Evolutionary conservation across 2,329 filamentous ascomycete species (phyloP), one percentile per base, ranked within the genome.

Genomic region (Aspergillus cejpii): DNA sequence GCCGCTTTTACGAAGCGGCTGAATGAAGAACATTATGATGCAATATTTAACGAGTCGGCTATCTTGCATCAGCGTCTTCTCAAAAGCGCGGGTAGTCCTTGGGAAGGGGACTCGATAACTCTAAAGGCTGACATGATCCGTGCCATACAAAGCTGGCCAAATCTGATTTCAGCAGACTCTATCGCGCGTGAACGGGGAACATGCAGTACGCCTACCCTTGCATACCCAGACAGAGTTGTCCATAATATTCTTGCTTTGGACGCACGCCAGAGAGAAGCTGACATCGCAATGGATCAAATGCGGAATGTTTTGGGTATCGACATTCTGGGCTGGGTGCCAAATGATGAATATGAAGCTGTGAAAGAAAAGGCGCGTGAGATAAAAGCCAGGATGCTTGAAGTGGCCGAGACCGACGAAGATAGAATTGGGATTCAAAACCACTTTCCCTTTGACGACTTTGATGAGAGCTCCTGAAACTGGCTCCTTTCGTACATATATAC

Each of bases 101-200:
- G 58, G 58, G 56, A 62, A 41, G 56, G 56, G 8, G 49, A 59
- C 23, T 58, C 47, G 10, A 41, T 52, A 2, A 44, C 48, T 6
- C 46, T 62, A n/a, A 52, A 46, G 43, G 52, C 53, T 20, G 54
- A 57, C 7, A 43, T 61, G 24, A 55, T 61, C 20, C 44, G 49
- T 15, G 15, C 44, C 1, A 47, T 55, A 20, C 37, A 43, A 33
- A 48, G 48, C 38, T 59, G 51, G 55, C 29, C 24, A 10, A 23
- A 29, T 12, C 41, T 43, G 17, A 23, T 24, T 15, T 14, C 15
- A 21, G 15, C 36, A 2, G n/a, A 33, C 24, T 28, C 39, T 24
- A 12, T 33, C 3, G 37, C 20, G 10, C 8, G 6, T 29, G 23
- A 3, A 3, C 21, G 23, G 17, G 36, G 29, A 12, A 26, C 31